phyloP scores from a whole-genome alignment of 495 filamentous ascomycete species.

The Penicillium lividum region DNA sequence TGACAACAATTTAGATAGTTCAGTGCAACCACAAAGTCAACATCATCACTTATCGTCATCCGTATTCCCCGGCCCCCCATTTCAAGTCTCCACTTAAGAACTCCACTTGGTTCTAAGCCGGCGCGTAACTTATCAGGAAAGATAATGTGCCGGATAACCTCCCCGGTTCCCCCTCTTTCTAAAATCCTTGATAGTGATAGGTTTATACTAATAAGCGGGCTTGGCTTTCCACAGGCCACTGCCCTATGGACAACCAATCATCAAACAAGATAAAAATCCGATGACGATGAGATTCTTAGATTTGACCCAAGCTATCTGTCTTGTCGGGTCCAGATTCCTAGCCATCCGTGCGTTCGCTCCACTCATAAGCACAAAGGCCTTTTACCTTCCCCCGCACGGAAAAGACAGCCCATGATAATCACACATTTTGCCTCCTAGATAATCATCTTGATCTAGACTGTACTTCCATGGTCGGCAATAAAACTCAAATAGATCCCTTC shows the following conservation, averaged over 20 bases:
- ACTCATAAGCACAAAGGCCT: not conserved
- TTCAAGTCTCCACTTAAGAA: not conserved
- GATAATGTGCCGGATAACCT: not conserved
- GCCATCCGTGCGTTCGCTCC: conserved; percentile 20
- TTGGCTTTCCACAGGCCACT: not conserved
- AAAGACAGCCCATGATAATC: not conserved
- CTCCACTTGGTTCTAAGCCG: not conserved
- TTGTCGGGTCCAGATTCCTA: conserved; percentile 21
- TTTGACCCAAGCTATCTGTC: conserved; percentile 1
- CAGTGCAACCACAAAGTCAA: not conserved
- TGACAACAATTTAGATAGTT: not conserved
- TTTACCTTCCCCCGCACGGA: not conserved
- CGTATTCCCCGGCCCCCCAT: conserved; percentile 1
- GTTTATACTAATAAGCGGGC: not conserved
- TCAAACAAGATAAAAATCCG: not conserved
- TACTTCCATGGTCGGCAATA: not conserved
- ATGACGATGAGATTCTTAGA: conserved; percentile 31
- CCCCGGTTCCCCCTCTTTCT: not conserved
- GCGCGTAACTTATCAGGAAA: not conserved
- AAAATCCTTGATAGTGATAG: not conserved
- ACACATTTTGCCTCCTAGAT: not conserved
- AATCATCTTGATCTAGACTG: not conserved
- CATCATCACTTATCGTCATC: conserved; percentile 9
- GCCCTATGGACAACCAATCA: conserved; percentile 15
- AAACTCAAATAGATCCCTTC: not conserved